Conservation (phyloP, 768 basidiomycete species). For the Naganishia kalamii region DNA sequence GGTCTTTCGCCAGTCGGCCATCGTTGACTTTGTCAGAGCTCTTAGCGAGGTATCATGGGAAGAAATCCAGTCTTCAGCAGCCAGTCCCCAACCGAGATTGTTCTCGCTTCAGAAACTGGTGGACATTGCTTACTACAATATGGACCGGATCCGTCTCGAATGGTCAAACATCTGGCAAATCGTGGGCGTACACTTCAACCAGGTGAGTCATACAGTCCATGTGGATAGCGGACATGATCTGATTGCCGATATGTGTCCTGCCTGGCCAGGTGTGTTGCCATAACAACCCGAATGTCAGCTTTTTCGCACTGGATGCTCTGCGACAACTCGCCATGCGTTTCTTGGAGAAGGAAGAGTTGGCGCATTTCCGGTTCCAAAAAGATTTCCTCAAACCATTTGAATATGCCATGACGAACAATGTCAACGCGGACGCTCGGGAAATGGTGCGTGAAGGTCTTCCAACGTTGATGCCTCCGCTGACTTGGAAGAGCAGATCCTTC, state of each 20-base stretch:
- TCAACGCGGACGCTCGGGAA: conserved; percentile 90
- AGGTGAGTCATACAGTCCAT: conserved; percentile 59
- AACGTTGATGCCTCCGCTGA: conserved; percentile 6
- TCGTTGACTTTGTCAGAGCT: conserved; percentile 94
- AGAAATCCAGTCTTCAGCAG: conserved; percentile 93
- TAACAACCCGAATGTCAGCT: conserved; percentile 89
- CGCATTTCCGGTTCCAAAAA: conserved; percentile 99
- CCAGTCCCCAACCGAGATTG: conserved; percentile 85
- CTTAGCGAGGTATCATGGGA: conserved; percentile 98
- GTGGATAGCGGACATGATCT: too few species aligned
- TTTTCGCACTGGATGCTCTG: conserved; percentile 92
- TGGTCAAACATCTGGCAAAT: conserved; percentile 99
- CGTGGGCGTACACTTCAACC: conserved; percentile 95
- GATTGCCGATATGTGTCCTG: too few species aligned
- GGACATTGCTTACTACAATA: conserved; percentile 99
- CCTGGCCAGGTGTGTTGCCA: conserved; percentile 83
- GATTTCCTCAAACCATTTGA: conserved; percentile 98
- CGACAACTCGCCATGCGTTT: conserved; percentile 97
- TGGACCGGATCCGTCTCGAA: conserved; percentile 93
- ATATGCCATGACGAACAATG: conserved; percentile 93
- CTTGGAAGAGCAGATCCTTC: conserved; percentile 67
- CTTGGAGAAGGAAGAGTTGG: conserved; percentile 93
- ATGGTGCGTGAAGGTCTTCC: conserved; percentile 57
- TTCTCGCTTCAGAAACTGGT: conserved; percentile 98
- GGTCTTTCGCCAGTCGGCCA: conserved; percentile 63